Evolutionary conservation across 2,329 filamentous ascomycete genomes (phyloP).

Genomic region (Metarhizium rileyi): DNA sequence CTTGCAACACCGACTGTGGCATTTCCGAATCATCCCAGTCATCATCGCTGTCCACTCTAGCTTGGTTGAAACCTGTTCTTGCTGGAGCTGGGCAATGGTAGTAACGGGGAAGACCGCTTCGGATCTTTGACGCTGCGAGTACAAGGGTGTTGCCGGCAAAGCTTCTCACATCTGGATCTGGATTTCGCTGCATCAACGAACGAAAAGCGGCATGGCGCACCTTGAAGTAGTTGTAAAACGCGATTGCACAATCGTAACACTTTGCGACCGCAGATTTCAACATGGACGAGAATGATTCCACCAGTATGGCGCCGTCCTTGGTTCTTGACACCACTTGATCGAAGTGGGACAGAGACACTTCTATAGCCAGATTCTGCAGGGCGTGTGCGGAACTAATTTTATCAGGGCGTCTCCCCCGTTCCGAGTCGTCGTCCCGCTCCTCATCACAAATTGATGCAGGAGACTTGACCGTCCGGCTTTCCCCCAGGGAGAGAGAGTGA

Average conservation of each 20-base stretch:
- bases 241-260: constrained; percentile 44
- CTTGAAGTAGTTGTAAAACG: constrained; percentile 52
- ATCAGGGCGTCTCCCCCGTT: background rate
- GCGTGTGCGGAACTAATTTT: constrained; percentile 9
- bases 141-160: constrained; percentile 43
- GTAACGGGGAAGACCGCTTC: constrained; percentile 32
- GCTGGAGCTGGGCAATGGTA: constrained; percentile 27
- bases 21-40: constrained; percentile 12
- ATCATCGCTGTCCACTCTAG: constrained; percentile 19
- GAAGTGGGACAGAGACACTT: constrained; percentile 53
- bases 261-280: constrained; percentile 36
- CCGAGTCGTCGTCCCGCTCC: constrained; percentile 3
- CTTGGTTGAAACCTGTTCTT: constrained; percentile 4
- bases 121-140: constrained; percentile 42
- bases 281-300: constrained; percentile 43
- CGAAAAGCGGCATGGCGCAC: constrained; percentile 47
- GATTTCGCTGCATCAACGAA: constrained; percentile 53
- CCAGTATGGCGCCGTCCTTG: constrained; percentile 60
- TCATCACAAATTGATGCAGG: background rate
- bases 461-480: constrained; percentile 5
- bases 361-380: constrained; percentile 41
- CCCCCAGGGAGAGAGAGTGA: constrained; percentile 40
- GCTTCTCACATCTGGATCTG: constrained; percentile 44
- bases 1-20: constrained; percentile 16
- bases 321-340: constrained; percentile 66